These are phyloP conservation scores for Poteriospumella lacustris DNA, from an alignment of 108 stramenopile species.

Conservation along the genomic window DNA sequence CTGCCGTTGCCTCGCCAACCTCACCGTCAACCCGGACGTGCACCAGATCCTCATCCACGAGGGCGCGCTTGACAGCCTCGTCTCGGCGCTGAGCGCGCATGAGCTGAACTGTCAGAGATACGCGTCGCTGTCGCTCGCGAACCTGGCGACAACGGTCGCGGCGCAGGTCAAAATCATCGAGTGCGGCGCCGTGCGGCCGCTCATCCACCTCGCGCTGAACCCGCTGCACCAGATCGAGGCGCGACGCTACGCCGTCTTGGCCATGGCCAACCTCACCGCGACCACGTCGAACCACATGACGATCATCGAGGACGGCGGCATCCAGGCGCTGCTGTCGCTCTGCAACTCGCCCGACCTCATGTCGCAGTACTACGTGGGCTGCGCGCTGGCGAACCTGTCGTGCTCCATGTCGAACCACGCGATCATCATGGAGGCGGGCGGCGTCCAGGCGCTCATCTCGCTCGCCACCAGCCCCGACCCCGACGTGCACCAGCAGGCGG, in stretches of 20 bases:
- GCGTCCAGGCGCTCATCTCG: slow-evolving; percentile 66
- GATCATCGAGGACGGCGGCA: slow-evolving; percentile 61
- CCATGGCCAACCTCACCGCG: slow-evolving; percentile 69
- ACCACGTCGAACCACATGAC: slow-evolving; percentile 63
- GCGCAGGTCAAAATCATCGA: slow-evolving; percentile 70
- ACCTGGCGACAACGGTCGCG: slow-evolving; percentile 65
- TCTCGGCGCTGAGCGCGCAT: slow-evolving; percentile 50
- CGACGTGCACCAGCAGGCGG: slow-evolving; percentile 65
- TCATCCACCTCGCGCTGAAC: slow-evolving; percentile 49
- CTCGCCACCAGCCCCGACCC: slow-evolving; percentile 56
- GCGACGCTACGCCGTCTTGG: slow-evolving; percentile 63
- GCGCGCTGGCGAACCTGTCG: slow-evolving; percentile 69
- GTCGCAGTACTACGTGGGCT: slow-evolving; percentile 69
- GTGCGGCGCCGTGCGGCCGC: slow-evolving; percentile 64
- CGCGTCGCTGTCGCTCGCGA: slow-evolving; percentile 68
- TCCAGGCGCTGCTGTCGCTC: slow-evolving; percentile 64
- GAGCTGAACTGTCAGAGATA: slow-evolving; percentile 65
- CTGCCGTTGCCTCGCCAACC: slow-evolving; percentile 64
- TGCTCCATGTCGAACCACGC: slow-evolving; percentile 62
- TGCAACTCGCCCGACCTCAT: slow-evolving; percentile 64
- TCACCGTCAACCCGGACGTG: slow-evolving; percentile 70
- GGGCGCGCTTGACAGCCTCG: slow-evolving; percentile 58
- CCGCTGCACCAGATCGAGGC: slow-evolving; percentile 54
- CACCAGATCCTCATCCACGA: slow-evolving; percentile 61
- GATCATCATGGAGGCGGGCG: slow-evolving; percentile 69